These are phyloP conservation scores for Podospora appendiculata DNA, from an alignment of 495 filamentous ascomycete species.

Conservation along the genomic window DNA sequence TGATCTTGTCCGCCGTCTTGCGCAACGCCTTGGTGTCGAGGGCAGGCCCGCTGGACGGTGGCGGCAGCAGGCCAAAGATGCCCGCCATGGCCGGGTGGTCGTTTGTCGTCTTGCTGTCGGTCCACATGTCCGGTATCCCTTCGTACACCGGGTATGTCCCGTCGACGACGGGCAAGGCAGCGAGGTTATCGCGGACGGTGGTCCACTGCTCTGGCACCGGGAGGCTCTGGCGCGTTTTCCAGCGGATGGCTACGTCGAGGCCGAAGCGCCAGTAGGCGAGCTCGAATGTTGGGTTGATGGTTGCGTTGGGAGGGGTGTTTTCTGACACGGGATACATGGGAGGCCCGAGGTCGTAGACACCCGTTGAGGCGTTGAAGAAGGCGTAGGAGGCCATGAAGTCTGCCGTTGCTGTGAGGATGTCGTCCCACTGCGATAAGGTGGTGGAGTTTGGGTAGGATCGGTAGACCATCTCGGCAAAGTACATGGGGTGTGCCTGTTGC, in stretches of 20 bases:
- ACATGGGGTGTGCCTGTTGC: conserved; percentile 49
- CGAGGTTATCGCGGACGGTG: conserved; percentile 34
- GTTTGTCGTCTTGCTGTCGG: conserved; percentile 29
- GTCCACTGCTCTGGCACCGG: conserved; percentile 30
- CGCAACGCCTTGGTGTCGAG: conserved; percentile 31
- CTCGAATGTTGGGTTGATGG: conserved; percentile 45
- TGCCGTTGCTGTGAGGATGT: conserved; percentile 32
- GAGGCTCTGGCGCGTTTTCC: conserved; percentile 31
- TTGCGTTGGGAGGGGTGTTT: conserved; percentile 42
- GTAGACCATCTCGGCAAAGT: conserved; percentile 46
- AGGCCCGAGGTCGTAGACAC: conserved; percentile 41
- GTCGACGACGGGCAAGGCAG: conserved; percentile 36
- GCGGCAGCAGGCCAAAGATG: conserved; percentile 42
- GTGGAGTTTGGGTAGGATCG: conserved; percentile 26
- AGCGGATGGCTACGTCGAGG: conserved; percentile 31
- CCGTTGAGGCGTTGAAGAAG: conserved; percentile 36
- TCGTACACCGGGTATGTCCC: conserved; percentile 42
- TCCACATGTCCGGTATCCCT: conserved; percentile 44
- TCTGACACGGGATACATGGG: conserved; percentile 47
- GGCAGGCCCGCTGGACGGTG: conserved; percentile 25
- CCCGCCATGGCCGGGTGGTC: conserved; percentile 46
- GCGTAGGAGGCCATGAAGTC: conserved; percentile 47
- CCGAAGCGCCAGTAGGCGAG: conserved; percentile 47
- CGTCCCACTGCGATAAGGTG: conserved; percentile 39
- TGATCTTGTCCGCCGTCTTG: conserved; percentile 38